These are phyloP conservation scores for Trypanosoma conorhini DNA, from an alignment of 208 protist species.

Conservation along the genomic window DNA sequence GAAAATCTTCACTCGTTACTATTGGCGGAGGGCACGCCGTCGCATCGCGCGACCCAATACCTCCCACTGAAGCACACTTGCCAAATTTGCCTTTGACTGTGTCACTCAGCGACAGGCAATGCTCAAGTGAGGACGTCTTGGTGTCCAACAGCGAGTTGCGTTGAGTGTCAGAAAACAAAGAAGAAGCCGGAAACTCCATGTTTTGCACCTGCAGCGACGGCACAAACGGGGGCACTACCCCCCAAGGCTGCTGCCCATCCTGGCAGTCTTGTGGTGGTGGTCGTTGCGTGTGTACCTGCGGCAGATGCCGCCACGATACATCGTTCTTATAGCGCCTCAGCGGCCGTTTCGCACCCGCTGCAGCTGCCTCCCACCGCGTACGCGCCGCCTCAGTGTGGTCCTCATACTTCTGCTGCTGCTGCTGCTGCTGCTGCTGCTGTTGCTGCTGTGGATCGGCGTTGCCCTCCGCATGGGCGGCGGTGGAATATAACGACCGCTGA, in stretches of 20 bases:
- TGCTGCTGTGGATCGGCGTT: neutral
- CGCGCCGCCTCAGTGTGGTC: neutral
- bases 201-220: conserved; percentile 5
- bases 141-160: neutral
- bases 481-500: neutral
- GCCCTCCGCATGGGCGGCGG: neutral
- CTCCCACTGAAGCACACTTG: neutral
- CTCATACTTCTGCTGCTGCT: neutral
- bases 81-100: neutral
- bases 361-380: neutral
- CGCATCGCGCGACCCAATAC: conserved; percentile 6
- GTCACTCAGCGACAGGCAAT: neutral
- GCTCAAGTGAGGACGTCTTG: neutral
- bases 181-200: conserved; percentile 5
- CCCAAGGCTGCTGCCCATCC: neutral
- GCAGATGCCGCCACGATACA: neutral
- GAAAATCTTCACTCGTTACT: neutral
- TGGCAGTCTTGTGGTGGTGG: neutral
- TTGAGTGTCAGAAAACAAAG: neutral
- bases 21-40: neutral
- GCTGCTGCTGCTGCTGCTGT: neutral
- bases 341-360: neutral
- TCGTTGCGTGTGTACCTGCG: neutral
- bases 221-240: neutral
- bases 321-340: neutral